Base-by-base conservation (phyloP, 140 eudicot genomes). In the Stevia rebaudiana region DNA sequence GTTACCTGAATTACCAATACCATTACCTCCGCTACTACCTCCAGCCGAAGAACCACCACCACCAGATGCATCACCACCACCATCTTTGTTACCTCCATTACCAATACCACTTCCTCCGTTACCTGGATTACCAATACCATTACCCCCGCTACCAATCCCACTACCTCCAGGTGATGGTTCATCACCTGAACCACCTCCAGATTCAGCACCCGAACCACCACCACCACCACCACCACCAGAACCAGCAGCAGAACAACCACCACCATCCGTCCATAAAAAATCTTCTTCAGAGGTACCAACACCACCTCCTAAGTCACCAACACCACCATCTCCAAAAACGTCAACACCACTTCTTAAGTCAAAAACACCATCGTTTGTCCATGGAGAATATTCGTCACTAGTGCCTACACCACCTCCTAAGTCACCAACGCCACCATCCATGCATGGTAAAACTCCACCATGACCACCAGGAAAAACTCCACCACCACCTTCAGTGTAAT, bases 401-500 rank as follows among this genome's bases (percentile, higher is more conserved):
- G n/a, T n/a, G n/a, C n/a, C n/a, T n/a, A n/a, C 50, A 9, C 25
- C 50, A 19, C 66, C 66, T 4, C 49, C 52, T 30, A 56, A 56
- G 40, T 56, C 63, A 1, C 1, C 63, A 3, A 25, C 69, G 15
- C 54, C 69, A 52, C 24, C 57, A 59, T 31, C 74, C 68, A 7
- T 59, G 12, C n/a, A 59, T 31, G 63, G 24, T 0, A 57, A 57
- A 13, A 0, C 63, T 12, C 64, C n/a, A 1, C 1, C 63, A 3
- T 25, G 36, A 11, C 37, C 52, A 40, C 49, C 64, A 36, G 41
- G 41, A 10, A 36, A 7, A 11, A 36, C 41, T 36, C 50, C 33
- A 11, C 37, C 52, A 61, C 13, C 67, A 28, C 33, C 33, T 1
- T 28, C 33, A 28, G 2, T 4, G 33, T 28, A 28, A 28, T 28